Base-by-base conservation (phyloP, 2,329 filamentous ascomycete species). In the Monosporascus sp. region DNA sequence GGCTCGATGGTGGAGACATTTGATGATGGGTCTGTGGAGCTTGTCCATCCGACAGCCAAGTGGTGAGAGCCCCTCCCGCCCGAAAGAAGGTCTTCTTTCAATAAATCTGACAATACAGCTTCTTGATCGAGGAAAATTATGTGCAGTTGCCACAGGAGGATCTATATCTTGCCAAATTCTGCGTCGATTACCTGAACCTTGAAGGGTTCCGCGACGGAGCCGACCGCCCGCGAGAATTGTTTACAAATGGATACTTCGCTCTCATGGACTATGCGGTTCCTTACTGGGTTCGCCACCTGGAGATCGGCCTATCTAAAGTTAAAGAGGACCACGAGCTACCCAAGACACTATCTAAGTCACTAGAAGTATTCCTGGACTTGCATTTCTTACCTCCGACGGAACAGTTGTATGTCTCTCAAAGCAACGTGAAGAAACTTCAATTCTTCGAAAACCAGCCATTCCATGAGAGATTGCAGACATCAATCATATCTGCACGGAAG, bases 1-100 rank as follows among this genome's bases (percentile, higher is more conserved):
- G 72, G 5, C 57, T 74, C 9, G 9, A 31, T 31, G 27, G 64
- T 74, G 2, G 62, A 69, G 36, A 50, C 66, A 0, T 43, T 58
- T 4, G 52, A 60, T 22, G 62, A 60, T 25, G 65, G 63, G 25
- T 60, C 60, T 1, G 51, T 75, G 2, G 58, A 69, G 39, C 61
- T 75, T 20, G 68, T 74, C 3, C 72, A 74, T 53, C 50, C 57
- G 20, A 71, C 70, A 7, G 72, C 68, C 4, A 72, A 65, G 51
- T 49, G 22, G 49, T 50, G 37, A 50, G 48, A 20, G 27, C 9
- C 27, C 3, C 20, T 11, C 7, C 5, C 17, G 3, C 7, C 31
- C 31, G 6, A 5, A 25, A 49, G 65, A 71, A 61, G 54, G 61
- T 2, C 11, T 3, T 11, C 27, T 31, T 11, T 4, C 1, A 22